Evolutionary conservation across 169 alveolate species (phyloP), one percentile per base, ranked within the genome.

Genomic region (Plasmodium inui): DNA sequence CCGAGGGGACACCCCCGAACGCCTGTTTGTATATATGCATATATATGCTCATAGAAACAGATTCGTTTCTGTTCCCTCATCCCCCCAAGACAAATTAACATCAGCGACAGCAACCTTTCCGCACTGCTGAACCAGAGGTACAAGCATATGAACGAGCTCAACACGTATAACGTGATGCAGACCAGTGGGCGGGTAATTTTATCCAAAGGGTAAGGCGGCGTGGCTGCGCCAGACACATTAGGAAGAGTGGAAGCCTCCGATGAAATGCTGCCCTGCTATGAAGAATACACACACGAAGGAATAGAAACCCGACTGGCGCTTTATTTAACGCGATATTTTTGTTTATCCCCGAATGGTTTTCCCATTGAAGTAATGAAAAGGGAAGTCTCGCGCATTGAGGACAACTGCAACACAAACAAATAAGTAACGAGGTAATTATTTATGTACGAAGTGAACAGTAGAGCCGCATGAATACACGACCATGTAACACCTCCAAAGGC

Each of bases 51-150:
- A 71, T 41, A 72, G 61, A 74, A 74, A 74, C 12, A 32, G 37
- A 34, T 74, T 22, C 22, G 26, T 10, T 74, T 26, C 26, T 39
- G 2, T 26, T 26, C 6, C 17, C 28, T 17, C 82, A 78, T 61
- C 72, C 28, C 67, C 82, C 82, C 5, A 55, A 88, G 94, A 71
- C 61, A 88, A 44, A 88, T 88, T 14, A 76, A 88, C 70, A 88
- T 88, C 9, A 88, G 82, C 37, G 55, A 88, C n/a, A 88, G 90
- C 37, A 88, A 88, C 83, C 37, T 88, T 67, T 55, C 89, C 12
- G 6, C 71, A 17, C 46, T 88, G 50, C 74, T 88, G 82, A 88
- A 79, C 53, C 76, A 79, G 30, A 88, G 82, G 30, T 88, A 88
- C 84, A 88, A 79, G 53, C 22, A 78, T n/a, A 78, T 37, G 71